A percentile compares a stretch with the other conserved stretches of the same genome.
Evolutionary conservation across 192 early-diverging fungal genomes (phyloP).

Genomic region (Umbelopsis isabellina): DNA sequence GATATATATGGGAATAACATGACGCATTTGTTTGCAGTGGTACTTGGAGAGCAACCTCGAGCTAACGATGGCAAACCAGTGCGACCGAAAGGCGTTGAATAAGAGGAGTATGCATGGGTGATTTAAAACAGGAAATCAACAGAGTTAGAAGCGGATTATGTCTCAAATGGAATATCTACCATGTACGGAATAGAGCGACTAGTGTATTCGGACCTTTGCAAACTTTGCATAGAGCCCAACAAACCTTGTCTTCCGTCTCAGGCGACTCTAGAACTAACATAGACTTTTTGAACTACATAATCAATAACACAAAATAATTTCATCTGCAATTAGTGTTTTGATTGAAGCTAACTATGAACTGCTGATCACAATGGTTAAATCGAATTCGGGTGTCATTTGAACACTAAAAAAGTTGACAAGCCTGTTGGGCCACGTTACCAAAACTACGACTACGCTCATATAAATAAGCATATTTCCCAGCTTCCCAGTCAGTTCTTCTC

Average conservation of each 20-base stretch:
- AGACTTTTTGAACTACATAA: too few relatives aligned
- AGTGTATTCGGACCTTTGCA: neutral
- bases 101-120: neutral
- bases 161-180: neutral
- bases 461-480: neutral
- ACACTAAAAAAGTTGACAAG: too few relatives aligned
- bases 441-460: neutral
- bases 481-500: neutral
- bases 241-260: too few relatives aligned
- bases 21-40: constrained; percentile 22
- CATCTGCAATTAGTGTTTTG: too few relatives aligned
- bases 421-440: too few relatives aligned
- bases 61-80: constrained; percentile 32
- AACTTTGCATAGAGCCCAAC: neutral
- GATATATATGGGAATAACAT: neutral
- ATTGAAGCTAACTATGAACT: too few relatives aligned
- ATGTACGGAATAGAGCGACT: neutral
- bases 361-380: too few relatives aligned
- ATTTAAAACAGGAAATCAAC: neutral
- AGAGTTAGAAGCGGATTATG: too few relatives aligned
- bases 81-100: constrained; percentile 38
- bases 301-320: too few relatives aligned
- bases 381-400: too few relatives aligned
- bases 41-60: constrained; percentile 36
- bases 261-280: too few relatives aligned